Evolutionary conservation across 257 asterid species (phyloP), one percentile per base, ranked within the genome.

Genomic region (Solanum corneliomulleri): DNA sequence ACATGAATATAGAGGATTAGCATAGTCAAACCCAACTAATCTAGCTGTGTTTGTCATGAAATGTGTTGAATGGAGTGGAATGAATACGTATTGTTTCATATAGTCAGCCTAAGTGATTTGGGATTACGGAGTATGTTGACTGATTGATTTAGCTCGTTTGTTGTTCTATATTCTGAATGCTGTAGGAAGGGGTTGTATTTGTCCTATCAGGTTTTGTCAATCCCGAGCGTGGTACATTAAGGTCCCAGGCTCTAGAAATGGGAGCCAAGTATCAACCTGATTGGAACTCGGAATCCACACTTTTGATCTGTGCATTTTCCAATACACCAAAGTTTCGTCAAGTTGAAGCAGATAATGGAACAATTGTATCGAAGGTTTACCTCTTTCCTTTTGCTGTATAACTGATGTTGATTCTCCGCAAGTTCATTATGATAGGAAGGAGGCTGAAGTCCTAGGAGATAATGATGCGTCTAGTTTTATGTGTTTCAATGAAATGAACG

Each of bases 171-270:
- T 85, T 33, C 52, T 23, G 72, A 44, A 21, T 87, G 29, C 71
- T 90, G 85, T 86, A 97, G 99, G 98, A 96, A 90, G 99, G 98
- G 39, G 91, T 96, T 60, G 94, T 93, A 80, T 93, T 97, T 91
- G 97, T 91, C 87, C 93, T 97, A 5, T 97, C 99, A 6, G 99
- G 99, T 39, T 95, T 97, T 92, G 98, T 97, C 89, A 97, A 97
- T 89, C 99, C 99, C 4, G 99, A 97, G 86, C 92, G 98, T 1
- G 97, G 96, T 41, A 85, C 87, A 58, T 87, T 97, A 88, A 91
- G 99, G 91, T 96, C 98, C 11, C 95, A 93, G 86, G 96, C 96
- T 90, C 89, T 97, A 88, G 99, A 95, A 91, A 95, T 97, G 99
- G 99, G 99, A 84, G 97, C 99, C 11, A 97, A 93, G 69, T 97